These are phyloP conservation scores for Mycena albidolilacea DNA, from an alignment of 768 basidiomycete species.

Conservation along the genomic window DNA sequence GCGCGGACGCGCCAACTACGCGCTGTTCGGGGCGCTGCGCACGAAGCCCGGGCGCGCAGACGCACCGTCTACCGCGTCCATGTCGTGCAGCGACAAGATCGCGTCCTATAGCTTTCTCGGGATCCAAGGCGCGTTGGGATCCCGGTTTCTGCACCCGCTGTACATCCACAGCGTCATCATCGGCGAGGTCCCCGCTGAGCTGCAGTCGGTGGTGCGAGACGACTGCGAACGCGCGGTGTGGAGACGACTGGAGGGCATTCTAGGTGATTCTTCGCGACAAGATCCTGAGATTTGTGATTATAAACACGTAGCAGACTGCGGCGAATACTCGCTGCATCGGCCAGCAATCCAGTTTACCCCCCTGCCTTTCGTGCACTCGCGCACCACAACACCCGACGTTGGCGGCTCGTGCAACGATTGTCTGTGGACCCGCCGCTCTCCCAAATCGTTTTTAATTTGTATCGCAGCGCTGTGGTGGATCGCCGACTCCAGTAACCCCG, in stretches of 20 bases:
- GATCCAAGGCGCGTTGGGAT: constrained; percentile 86
- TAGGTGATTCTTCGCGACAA: constrained; percentile 50
- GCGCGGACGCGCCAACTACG: constrained; percentile 87
- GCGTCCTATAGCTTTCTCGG: constrained; percentile 89
- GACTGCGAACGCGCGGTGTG: constrained; percentile 84
- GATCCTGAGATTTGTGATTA: neutral
- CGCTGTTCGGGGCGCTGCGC: constrained; percentile 81
- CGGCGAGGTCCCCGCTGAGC: constrained; percentile 71
- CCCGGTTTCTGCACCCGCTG: constrained; percentile 68
- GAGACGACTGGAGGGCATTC: constrained; percentile 61
- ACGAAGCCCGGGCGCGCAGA: constrained; percentile 97
- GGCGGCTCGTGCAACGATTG: constrained; percentile 80
- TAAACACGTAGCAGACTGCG: constrained; percentile 17
- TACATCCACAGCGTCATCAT: constrained; percentile 79
- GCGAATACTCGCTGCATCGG: constrained; percentile 62
- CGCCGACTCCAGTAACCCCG: constrained; percentile 59
- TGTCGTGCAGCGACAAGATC: constrained; percentile 98
- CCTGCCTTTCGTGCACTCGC: constrained; percentile 73
- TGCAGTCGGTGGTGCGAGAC: constrained; percentile 57
- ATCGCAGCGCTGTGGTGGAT: constrained; percentile 79
- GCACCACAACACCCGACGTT: constrained; percentile 45
- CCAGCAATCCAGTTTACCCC: constrained; percentile 74
- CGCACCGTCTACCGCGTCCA: constrained; percentile 83
- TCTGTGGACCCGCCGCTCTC: constrained; percentile 46
- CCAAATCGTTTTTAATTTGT: constrained; percentile 9